phyloP scores from a whole-genome alignment of 2,329 filamentous ascomycete species.

The Pseudogymnoascus sp. region DNA sequence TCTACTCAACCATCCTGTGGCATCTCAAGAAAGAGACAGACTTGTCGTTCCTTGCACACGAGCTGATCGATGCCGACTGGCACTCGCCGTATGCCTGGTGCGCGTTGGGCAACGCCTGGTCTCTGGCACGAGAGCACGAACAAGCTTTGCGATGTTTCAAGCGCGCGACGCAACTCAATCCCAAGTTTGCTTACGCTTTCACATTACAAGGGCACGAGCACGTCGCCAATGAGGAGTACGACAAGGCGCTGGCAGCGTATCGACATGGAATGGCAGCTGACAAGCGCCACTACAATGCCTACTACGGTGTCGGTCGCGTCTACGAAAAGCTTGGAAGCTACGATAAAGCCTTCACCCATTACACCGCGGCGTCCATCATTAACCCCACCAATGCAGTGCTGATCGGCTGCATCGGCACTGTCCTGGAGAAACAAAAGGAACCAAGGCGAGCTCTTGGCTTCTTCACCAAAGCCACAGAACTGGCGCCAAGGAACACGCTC shows the following conservation, averaged over 20 bases:
- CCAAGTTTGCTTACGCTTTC: slow-evolving; percentile 89
- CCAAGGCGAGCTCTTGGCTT: slow-evolving; percentile 68
- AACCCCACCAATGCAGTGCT: slow-evolving; percentile 92
- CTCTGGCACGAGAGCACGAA: slow-evolving; percentile 83
- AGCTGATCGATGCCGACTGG: slow-evolving; percentile 78
- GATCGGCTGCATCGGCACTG: slow-evolving; percentile 83
- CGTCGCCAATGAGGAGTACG: slow-evolving; percentile 91
- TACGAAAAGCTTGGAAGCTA: slow-evolving; percentile 87
- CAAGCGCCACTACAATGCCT: slow-evolving; percentile 91
- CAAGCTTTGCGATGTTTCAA: slow-evolving; percentile 93
- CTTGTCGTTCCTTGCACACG: slow-evolving; percentile 83
- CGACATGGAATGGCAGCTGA: slow-evolving; percentile 79
- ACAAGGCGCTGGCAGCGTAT: slow-evolving; percentile 84
- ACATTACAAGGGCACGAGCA: slow-evolving; percentile 95
- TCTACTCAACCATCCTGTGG: slow-evolving; percentile 99
- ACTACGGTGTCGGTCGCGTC: slow-evolving; percentile 78
- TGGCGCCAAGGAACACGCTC: slow-evolving; percentile 73
- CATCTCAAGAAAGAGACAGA: slow-evolving; percentile 89
- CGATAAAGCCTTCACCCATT: slow-evolving; percentile 86
- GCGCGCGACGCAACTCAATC: slow-evolving; percentile 81
- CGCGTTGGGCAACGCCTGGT: slow-evolving; percentile 89
- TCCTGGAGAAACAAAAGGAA: slow-evolving; percentile 82
- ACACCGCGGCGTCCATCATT: slow-evolving; percentile 76
- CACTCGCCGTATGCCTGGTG: slow-evolving; percentile 94
- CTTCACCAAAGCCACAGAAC: slow-evolving; percentile 71